phyloP scores from a whole-genome alignment of 352 stramenopile species.

The Pythium folliculosum region DNA sequence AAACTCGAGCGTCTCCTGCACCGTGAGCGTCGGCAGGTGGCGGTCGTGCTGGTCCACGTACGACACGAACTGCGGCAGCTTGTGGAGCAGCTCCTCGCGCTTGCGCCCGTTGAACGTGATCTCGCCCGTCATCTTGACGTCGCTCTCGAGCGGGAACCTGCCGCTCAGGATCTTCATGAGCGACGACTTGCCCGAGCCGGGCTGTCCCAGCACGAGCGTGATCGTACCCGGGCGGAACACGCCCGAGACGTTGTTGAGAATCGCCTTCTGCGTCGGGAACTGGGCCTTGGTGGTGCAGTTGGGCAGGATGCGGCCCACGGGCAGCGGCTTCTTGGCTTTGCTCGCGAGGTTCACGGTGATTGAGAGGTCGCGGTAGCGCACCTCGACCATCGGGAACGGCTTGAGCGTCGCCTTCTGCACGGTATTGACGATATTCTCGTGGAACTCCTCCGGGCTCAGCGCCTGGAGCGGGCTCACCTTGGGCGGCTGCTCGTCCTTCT shows the following conservation, averaged over 20 bases:
- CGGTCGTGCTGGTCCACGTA: slow-evolving; percentile 52
- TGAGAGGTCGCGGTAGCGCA: slow-evolving; percentile 39
- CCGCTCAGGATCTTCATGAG: slow-evolving; percentile 62
- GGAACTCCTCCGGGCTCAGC: slow-evolving; percentile 32
- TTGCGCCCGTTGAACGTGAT: slow-evolving; percentile 49
- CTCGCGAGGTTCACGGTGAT: slow-evolving; percentile 9
- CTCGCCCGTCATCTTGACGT: slow-evolving; percentile 31
- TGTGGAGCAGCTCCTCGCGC: slow-evolving; percentile 21
- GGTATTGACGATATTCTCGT: slow-evolving; percentile 31
- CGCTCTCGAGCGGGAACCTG: slow-evolving; percentile 47
- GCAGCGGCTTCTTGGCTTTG: slow-evolving; percentile 21
- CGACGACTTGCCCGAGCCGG: slow-evolving; percentile 27
- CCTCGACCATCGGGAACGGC: slow-evolving; percentile 24
- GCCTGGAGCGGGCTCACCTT: slow-evolving; percentile 11
- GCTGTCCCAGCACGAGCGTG: slow-evolving; percentile 27
- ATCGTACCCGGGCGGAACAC: slow-evolving; percentile 33
- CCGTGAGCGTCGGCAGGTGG: slow-evolving; percentile 50
- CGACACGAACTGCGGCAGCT: slow-evolving; percentile 47
- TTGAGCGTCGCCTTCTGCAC: slow-evolving; percentile 27
- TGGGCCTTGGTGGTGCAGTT: slow-evolving; percentile 21
- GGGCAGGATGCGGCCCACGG: slow-evolving; percentile 43
- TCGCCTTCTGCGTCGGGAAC: no score
- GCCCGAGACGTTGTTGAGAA: not conserved
- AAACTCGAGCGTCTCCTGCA: slow-evolving; percentile 56
- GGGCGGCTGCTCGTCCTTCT: slow-evolving; percentile 7